Evolutionary conservation across 208 protist genomes (phyloP).

Genomic region (Leishmania tropica): DNA sequence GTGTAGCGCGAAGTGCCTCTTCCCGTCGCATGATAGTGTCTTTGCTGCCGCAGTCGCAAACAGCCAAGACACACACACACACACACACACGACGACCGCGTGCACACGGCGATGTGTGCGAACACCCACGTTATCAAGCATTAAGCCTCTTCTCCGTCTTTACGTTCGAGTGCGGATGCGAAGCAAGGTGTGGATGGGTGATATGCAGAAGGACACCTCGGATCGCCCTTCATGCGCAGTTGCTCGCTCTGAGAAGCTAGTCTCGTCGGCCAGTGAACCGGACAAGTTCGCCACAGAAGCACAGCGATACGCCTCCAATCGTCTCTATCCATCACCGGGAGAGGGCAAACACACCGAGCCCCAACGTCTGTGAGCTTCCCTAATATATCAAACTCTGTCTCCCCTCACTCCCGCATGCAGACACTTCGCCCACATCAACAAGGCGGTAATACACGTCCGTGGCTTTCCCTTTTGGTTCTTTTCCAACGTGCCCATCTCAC

Average conservation of each 20-base stretch:
- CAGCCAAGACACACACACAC: neutral
- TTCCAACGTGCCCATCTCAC: neutral
- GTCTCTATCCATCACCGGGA: neutral
- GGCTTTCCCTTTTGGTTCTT: neutral
- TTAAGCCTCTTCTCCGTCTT: neutral
- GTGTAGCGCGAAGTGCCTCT: neutral
- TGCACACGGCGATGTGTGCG: neutral
- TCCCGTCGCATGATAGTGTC: too few species aligned
- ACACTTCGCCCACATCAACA: neutral
- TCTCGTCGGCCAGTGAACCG: neutral
- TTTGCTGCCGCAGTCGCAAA: neutral
- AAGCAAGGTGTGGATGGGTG: neutral
- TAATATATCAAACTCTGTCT: neutral
- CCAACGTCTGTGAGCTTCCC: neutral
- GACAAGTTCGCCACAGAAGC: neutral
- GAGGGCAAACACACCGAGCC: too few species aligned
- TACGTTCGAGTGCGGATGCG: neutral
- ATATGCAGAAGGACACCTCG: neutral
- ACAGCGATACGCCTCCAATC: neutral
- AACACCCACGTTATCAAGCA: neutral
- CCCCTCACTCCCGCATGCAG: too few species aligned
- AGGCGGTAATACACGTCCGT: too few species aligned
- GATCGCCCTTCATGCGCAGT: neutral
- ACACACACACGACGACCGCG: neutral
- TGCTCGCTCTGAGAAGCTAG: neutral